Evolutionary conservation across 1,139 yeast genomes (phyloP), one percentile per base, ranked within the genome.

Genomic region (Casaregolazyma suthepensis): DNA sequence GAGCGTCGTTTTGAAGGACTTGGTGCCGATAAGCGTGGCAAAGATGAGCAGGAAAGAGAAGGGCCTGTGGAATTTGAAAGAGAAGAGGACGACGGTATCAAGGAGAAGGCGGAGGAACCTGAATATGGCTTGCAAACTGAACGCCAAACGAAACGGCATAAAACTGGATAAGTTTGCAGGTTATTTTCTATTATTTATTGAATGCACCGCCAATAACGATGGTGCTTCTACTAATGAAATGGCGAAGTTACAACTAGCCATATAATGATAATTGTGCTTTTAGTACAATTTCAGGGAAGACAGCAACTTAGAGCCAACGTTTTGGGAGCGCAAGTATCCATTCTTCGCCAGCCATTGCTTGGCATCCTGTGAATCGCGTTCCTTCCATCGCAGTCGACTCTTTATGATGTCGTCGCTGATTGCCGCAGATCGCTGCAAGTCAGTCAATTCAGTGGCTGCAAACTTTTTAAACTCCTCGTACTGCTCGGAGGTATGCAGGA

Each of bases 21-120:
- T 3, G 70, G 66, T n/a, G 61, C 62, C 13, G 62, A 58, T 17
- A 23, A 35, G 23, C 22, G 10, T 31, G 2, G 42, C 13, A 13
- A 18, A 10, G 56, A 44, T 19, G 60, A 57, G 1, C 61, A 56
- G 20, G 57, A 60, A 12, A 53, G 70, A 10, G 68, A 66, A 5
- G 82, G 81, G 0, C 83, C 85, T 1, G 78, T 81, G 3, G 75
- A 73, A 52, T 82, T 81, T 63, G 82, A 80, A 26, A 73, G 71
- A 54, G 80, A 76, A 17, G 54, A 52, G 29, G 63, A 57, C 54
- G 60, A 23, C 59, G 53, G 15, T 57, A 55, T 52, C 60, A 52
- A 59, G 67, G 52, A 59, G 17, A 35, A 13, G 15, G 17, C 46
- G 52, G 54, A 54, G 45, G 54, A 52, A 18, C 35, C 51, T 6